Base-by-base conservation (phyloP, 495 filamentous ascomycete species). In the Glonium stellatum region DNA sequence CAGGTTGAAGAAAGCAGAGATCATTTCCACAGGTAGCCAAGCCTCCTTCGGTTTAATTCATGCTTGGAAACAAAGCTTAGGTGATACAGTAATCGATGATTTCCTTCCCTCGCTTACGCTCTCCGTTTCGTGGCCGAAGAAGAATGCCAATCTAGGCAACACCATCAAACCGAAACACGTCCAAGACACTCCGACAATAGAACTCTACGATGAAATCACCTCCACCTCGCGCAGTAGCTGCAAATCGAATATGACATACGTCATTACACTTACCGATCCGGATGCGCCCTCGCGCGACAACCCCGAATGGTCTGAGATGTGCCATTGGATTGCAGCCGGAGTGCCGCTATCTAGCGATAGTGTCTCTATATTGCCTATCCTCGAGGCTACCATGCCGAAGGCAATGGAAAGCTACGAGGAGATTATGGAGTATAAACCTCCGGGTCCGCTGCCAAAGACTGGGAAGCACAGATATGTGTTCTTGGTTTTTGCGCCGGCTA, bases 401-500 rank as follows among this genome's bases (percentile, higher is more conserved):
- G 18, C 48, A 4, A 25, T 50, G 55, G 27, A 60, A 46, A 57
- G 62, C 5, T 69, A 73, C 36, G 48, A 31, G 50, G 55, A 22
- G 27, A 50, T 86, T 5, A 72, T 86, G 60, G 62, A 73, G 23
- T 87, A 85, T 61, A 79, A 82, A 65, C 77, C 83, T 9, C 86
- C 86, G 0, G 75, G 75, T 0, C 86, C 86, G 19, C 86, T 86
- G 3, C 69, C 77, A 36, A 80, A 81, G 72, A 88, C 86, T 0
- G 83, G 83, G 0, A 82, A 82, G 67, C 86, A 89, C 47, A 73
- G 86, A 55, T 89, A 89, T 63, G 84, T 88, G 12, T 83, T 88
- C 55, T 61, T 87, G 44, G 73, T 82, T 10, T 73, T 87, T 48
- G 74, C 75, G 60, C 67, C 71, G 15, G 54, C 25, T 52, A 74